Base-by-base conservation (phyloP, 2,329 filamentous ascomycete species). In the Eutypella sp. region DNA sequence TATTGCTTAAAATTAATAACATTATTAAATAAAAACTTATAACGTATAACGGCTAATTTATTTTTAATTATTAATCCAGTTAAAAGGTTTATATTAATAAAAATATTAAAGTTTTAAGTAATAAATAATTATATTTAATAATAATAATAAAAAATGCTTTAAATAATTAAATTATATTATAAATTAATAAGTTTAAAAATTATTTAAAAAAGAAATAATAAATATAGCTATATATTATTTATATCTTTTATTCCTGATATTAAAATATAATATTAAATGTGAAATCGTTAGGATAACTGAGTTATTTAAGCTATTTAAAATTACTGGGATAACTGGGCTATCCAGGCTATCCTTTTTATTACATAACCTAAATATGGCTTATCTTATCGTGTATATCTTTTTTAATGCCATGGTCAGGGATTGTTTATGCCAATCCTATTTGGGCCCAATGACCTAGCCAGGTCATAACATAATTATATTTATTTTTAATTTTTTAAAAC, bases 401-500 rank as follows among this genome's bases (percentile, higher is more conserved):
- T 16, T 34, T 16, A 9, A 16, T 34, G 15, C 6, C n/a, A 34
- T 34, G 18, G n/a, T 15, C 31, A 16, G n/a, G n/a, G n/a, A n/a
- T n/a, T n/a, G n/a, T n/a, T n/a, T n/a, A n/a, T n/a, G n/a, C n/a
- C n/a, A 8, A 33, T n/a, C 15, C 15, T 16, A 16, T 16, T 1
- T 34, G 15, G 7, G n/a, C 31, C 18, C n/a, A 34, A 16, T 34
- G n/a, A 33, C 5, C 6, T 9, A 34, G 10, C 15, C 15, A 15
- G 8, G 15, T 1, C 18, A n/a, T 9, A 16, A 15, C 13, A 4
- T 33, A 24, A 49, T 43, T 7, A 46, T 27, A 20, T 46, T 25
- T 13, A 46, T 15, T 29, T 38, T 40, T n/a, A 36, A 42, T 25
- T 49, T 40, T 16, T 42, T n/a, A 9, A 43, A 43, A 3, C 34